These are phyloP conservation scores for Rhodotorula paludigena DNA, from an alignment of 768 basidiomycete genomes.

Conservation along the genomic window DNA sequence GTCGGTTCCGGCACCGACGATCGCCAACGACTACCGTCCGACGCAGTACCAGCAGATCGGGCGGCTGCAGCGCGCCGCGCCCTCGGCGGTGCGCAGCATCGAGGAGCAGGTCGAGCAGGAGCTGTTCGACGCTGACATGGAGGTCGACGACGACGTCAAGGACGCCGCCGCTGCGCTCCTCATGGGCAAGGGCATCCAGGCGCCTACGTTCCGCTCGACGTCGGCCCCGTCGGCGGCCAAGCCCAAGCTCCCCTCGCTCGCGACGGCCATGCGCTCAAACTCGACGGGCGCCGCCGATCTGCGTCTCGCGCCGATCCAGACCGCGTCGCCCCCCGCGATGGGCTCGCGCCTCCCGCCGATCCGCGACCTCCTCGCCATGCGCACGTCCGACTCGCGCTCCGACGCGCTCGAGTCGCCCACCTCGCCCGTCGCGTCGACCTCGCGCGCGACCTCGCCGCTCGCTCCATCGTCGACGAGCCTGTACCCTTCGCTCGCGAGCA, in stretches of 20 bases:
- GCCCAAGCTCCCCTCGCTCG: constrained; percentile 16
- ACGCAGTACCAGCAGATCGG: constrained; percentile 34
- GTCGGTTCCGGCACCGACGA: constrained; percentile 23
- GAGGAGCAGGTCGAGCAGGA: constrained; percentile 2
- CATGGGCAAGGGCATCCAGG: constrained; percentile 18
- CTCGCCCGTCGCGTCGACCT: not conserved
- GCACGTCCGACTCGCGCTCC: not conserved
- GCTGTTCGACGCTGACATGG: constrained; percentile 12
- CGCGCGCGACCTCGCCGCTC: constrained; percentile 6
- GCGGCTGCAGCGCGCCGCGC: constrained; percentile 31
- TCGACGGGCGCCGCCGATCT: constrained; percentile 4
- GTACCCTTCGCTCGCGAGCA: constrained; percentile 26
- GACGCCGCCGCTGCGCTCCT: constrained; percentile 27
- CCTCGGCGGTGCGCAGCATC: not conserved
- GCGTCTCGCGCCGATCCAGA: constrained; percentile 7
- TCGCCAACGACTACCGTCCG: constrained; percentile 29
- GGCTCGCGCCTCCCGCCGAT: constrained; percentile 26
- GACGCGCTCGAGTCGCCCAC: not conserved
- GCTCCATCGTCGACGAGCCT: too few relatives aligned
- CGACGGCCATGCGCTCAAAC: constrained; percentile 1
- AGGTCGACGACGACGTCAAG: constrained; percentile 31
- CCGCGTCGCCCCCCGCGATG: not conserved
- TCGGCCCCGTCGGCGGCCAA: not conserved
- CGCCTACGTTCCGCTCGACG: not conserved
- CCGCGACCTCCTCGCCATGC: constrained; percentile 23